phyloP scores from a whole-genome alignment of 176 grass and related monocot species.

The Alloteropsis semialata region DNA sequence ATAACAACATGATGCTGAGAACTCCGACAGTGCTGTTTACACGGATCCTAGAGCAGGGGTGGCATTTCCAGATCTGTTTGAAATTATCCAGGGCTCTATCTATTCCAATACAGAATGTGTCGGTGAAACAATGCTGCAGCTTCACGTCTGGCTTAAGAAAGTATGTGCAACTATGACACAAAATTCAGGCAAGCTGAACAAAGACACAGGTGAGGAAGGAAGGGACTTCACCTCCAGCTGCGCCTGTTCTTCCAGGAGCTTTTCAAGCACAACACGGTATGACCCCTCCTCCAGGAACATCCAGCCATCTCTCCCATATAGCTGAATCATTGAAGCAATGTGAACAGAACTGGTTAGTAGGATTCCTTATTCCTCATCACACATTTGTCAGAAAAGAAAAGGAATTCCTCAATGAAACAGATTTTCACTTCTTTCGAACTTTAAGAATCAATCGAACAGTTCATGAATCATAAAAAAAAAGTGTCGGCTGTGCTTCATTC shows the following conservation, averaged over 20 bases:
- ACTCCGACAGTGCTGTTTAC: not conserved
- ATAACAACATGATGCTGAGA: not conserved
- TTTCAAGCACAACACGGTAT: not conserved
- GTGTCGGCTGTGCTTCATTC: not conserved
- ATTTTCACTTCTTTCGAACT: not conserved
- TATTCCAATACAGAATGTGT: not conserved
- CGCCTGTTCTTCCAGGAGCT: slow-evolving; percentile 8
- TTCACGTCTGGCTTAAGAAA: not conserved
- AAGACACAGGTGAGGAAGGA: not conserved
- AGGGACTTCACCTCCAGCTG: not conserved
- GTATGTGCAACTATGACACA: not conserved
- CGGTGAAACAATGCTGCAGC: not conserved
- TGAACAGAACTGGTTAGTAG: not conserved
- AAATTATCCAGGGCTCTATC: not conserved
- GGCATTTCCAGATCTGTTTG: not conserved
- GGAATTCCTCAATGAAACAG: not conserved
- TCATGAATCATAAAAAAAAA: not conserved
- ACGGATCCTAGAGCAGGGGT: not conserved
- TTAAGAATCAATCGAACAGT: not conserved
- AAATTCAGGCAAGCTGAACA: not conserved
- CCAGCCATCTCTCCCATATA: slow-evolving; percentile 26
- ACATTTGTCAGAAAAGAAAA: not conserved
- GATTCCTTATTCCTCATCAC: not conserved
- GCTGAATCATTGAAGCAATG: not conserved
- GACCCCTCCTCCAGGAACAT: slow-evolving; percentile 8